phyloP scores from a whole-genome alignment of 129 eudicot species.

The Rutidosis leptorrhynchoides region DNA sequence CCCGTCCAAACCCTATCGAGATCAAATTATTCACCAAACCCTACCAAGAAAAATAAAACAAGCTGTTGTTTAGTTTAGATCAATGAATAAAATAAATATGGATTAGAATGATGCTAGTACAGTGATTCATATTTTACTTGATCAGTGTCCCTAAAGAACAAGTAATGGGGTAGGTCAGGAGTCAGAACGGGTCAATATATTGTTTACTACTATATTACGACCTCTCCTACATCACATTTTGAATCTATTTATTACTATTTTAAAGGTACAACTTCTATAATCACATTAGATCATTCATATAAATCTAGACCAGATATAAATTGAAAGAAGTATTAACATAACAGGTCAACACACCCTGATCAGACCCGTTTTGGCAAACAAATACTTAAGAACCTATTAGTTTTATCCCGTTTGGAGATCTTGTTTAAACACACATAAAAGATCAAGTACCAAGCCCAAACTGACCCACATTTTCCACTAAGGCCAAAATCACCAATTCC shows the following conservation, averaged over 20 bases:
- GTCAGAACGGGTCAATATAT: neutral
- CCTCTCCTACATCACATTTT: neutral
- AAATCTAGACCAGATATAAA: neutral
- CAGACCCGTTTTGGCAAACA: neutral
- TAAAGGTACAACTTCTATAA: neutral
- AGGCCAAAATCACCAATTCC: neutral
- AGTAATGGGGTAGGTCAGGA: neutral
- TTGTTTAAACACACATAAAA: neutral
- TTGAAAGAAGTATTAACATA: neutral
- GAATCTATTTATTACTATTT: neutral
- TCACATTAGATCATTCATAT: neutral
- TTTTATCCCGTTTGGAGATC: neutral
- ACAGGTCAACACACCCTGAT: neutral
- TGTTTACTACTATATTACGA: neutral
- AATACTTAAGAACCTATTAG: neutral
- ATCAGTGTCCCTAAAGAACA: neutral
- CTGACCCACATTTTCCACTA: neutral
- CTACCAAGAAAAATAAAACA: slow-evolving; percentile 38
- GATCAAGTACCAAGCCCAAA: neutral
- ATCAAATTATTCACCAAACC: slow-evolving; percentile 86
- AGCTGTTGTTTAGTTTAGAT: slow-evolving; percentile 3
- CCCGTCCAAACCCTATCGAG: slow-evolving; percentile 87
- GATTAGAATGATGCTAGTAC: neutral
- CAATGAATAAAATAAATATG: neutral
- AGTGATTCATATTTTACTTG: neutral